phyloP scores from a whole-genome alignment of 2,329 filamentous ascomycete species.

The Cercospora janseana region DNA sequence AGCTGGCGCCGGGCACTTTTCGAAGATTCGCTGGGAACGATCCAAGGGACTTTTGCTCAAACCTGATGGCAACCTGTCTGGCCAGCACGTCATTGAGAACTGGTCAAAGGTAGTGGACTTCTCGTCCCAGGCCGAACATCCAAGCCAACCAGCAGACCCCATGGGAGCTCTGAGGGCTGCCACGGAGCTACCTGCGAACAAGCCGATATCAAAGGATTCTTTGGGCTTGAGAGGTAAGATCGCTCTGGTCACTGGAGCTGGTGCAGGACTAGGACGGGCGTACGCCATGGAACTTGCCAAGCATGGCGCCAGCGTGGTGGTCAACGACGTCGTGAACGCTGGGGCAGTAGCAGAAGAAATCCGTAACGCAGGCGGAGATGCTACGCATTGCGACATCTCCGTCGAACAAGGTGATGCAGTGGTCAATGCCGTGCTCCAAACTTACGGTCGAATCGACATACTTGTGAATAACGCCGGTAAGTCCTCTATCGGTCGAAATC shows the following conservation, averaged over 20 bases:
- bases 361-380: constrained; percentile 79
- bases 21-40: constrained; percentile 92
- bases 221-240: constrained; percentile 89
- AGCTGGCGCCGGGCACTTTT: constrained; percentile 83
- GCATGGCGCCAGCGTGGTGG: constrained; percentile 76
- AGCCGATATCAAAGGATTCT: constrained; percentile 93
- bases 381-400: constrained; percentile 85
- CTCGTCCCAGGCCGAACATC: constrained; percentile 56
- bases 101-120: constrained; percentile 88
- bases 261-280: constrained; percentile 83
- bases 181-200: constrained; percentile 88
- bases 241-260: constrained; percentile 80
- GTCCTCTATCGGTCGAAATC: too few species aligned
- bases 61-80: constrained; percentile 74
- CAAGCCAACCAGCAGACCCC: constrained; percentile 78
- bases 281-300: constrained; percentile 86
- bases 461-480: constrained; percentile 79
- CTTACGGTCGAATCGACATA: constrained; percentile 88
- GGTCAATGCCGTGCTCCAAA: constrained; percentile 86
- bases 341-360: constrained; percentile 89
- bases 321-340: constrained; percentile 89
- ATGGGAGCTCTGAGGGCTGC: constrained; percentile 79
- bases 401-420: constrained; percentile 87
- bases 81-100: constrained; percentile 40
- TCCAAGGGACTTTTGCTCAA: constrained; percentile 82